These are phyloP conservation scores for Colletotrichum trifolii DNA, from an alignment of 2,329 filamentous ascomycete genomes.

Conservation along the genomic window DNA sequence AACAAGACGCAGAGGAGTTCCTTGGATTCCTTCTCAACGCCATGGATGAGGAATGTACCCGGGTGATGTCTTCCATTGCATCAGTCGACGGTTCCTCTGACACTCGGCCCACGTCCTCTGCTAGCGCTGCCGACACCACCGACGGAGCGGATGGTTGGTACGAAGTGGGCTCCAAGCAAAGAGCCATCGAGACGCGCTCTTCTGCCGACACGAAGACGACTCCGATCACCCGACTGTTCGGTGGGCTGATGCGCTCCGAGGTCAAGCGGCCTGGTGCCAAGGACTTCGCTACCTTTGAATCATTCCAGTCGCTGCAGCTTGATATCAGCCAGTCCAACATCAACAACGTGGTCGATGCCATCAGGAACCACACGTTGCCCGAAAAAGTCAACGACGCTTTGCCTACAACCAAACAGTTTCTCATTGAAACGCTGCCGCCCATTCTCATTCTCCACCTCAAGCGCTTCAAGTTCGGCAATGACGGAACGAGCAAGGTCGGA, in stretches of 20 bases:
- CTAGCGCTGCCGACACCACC: slow-evolving; percentile 42
- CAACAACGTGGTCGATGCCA: slow-evolving; percentile 89
- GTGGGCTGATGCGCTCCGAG: slow-evolving; percentile 89
- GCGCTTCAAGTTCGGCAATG: slow-evolving; percentile 94
- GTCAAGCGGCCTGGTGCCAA: slow-evolving; percentile 88
- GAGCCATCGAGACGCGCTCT: slow-evolving; percentile 84
- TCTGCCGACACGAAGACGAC: slow-evolving; percentile 82
- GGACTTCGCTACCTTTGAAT: slow-evolving; percentile 90
- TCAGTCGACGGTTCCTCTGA: slow-evolving; percentile 37
- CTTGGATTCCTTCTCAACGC: slow-evolving; percentile 92
- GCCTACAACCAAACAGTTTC: slow-evolving; percentile 87
- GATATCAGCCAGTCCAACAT: slow-evolving; percentile 91
- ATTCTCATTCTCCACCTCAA: slow-evolving; percentile 96
- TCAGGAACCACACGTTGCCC: slow-evolving; percentile 84
- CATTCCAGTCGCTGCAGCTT: slow-evolving; percentile 92
- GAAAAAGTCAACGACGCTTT: slow-evolving; percentile 85
- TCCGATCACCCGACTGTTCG: slow-evolving; percentile 94
- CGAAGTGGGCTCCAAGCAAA: slow-evolving; percentile 94
- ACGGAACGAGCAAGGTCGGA: slow-evolving; percentile 96
- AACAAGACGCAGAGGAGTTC: slow-evolving; percentile 98
- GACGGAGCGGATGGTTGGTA: slow-evolving; percentile 78
- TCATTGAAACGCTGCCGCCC: slow-evolving; percentile 90
- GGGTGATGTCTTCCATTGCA: slow-evolving; percentile 67
- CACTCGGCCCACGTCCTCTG: slow-evolving; percentile 42
- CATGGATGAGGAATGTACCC: slow-evolving; percentile 90